Evolutionary conservation across 306 rosid species (phyloP).

Genomic region (Trichosanthes cucumerina): DNA sequence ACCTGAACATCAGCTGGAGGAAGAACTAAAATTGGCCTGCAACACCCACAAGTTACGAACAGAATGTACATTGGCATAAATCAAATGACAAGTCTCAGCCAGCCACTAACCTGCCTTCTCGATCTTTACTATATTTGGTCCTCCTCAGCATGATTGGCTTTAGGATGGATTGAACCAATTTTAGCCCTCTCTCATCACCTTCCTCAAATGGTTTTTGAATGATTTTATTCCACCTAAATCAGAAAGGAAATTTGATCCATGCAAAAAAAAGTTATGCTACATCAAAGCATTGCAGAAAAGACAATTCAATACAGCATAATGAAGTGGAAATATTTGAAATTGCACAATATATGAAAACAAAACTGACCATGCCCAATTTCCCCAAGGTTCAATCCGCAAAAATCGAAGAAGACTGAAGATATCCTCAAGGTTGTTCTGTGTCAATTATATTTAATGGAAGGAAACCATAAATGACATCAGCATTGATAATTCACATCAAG

Average conservation of each 20-base stretch:
- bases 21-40: slow-evolving; percentile 88
- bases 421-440: slow-evolving; percentile 85
- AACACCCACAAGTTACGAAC: slow-evolving; percentile 20
- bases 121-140: slow-evolving; percentile 82
- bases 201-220: slow-evolving; percentile 93
- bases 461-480: slow-evolving; percentile 11
- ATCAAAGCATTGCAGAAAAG: slow-evolving; percentile 7
- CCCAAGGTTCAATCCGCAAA: slow-evolving; percentile 95
- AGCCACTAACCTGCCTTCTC: slow-evolving; percentile 64
- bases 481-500: background rate
- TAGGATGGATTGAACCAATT: slow-evolving; percentile 82
- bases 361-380: slow-evolving; percentile 88
- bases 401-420: slow-evolving; percentile 91
- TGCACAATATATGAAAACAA: background rate
- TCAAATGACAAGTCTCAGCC: slow-evolving; percentile 3
- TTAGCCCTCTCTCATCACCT: slow-evolving; percentile 87
- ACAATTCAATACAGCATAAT: background rate
- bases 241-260: slow-evolving; percentile 16
- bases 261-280: slow-evolving; percentile 13
- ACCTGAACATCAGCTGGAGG: slow-evolving; percentile 90
- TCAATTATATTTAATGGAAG: slow-evolving; percentile 22
- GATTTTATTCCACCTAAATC: slow-evolving; percentile 91
- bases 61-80: slow-evolving; percentile 10
- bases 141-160: slow-evolving; percentile 94
- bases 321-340: background rate